Evolutionary conservation across 2,329 filamentous ascomycete species (phyloP), one percentile per base, ranked within the genome.

Genomic region (Scedosporium apiospermum): DNA sequence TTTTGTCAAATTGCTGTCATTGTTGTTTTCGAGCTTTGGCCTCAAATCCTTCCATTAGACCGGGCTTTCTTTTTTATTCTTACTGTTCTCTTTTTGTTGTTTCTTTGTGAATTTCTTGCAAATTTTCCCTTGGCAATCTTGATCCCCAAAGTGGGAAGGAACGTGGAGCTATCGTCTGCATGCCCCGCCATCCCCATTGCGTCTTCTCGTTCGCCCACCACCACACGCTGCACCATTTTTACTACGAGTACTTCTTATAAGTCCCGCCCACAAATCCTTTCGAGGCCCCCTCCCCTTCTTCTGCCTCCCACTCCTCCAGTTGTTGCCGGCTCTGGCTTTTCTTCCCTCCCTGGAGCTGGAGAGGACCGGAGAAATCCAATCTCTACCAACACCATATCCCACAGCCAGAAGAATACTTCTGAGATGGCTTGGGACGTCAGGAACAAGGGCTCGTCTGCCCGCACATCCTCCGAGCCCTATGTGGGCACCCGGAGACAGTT

Each of bases 401-500:
- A 27, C 9, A 49, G 51, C 10, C 23, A 41, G 9, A 10, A 41
- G 21, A 16, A 12, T 23, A 16, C 21, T 12, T 42, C 42, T 21
- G 57, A 51, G 16, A 65, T 65, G 64, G 51, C 64, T 55, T 65
- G 64, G 60, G 60, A 63, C 34, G 63, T 64, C 38, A 59, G 55
- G 61, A 62, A 63, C 58, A 55, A 57, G 26, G 23, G 21, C 16
- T 27, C 44, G 18, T 63, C 64, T 23, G 62, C 65, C 63, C 68
- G 66, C 26, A 14, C 44, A 44, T 7, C 42, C 42, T 41, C 57
- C 34, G 57, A 61, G 41, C 49, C 27, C 16, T 57, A 61, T 18
- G 61, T 71, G 23, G 67, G 69, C 60, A 68, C 71, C 44, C 70
- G 68, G 58, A 69, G 71, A 63, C 70, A 69, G 49, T 72, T 72